phyloP scores from a whole-genome alignment of 164 flowering plant species.

The Stephania yunnanensis region DNA sequence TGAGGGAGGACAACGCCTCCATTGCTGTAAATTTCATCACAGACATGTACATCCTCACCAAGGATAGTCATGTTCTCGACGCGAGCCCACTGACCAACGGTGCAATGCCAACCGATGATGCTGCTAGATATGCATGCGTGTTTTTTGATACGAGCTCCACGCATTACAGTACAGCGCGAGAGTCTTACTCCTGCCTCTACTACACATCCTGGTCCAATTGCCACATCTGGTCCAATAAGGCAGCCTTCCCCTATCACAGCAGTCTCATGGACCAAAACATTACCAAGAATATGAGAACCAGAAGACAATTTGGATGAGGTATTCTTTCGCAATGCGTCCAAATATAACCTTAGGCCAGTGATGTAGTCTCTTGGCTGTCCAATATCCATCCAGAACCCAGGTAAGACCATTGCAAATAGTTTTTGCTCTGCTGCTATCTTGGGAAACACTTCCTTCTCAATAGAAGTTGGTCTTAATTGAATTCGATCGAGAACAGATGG shows the following conservation, averaged over 20 bases:
- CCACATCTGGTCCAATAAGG: slow-evolving; percentile 93
- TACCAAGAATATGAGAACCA: slow-evolving; percentile 76
- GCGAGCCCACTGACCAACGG: slow-evolving; percentile 97
- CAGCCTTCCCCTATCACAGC: slow-evolving; percentile 95
- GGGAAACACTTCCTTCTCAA: slow-evolving; percentile 94
- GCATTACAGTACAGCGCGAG: slow-evolving; percentile 91
- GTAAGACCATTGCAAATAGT: slow-evolving; percentile 92
- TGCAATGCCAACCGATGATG: slow-evolving; percentile 97
- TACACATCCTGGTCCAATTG: slow-evolving; percentile 93
- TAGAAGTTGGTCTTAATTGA: slow-evolving; percentile 80
- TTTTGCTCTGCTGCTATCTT: slow-evolving; percentile 71
- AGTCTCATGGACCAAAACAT: slow-evolving; percentile 79
- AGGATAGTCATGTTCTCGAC: slow-evolving; percentile 97
- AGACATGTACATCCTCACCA: slow-evolving; percentile 95
- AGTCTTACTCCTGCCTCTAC: slow-evolving; percentile 94
- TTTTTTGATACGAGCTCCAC: slow-evolving; percentile 84
- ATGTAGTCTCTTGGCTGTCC: slow-evolving; percentile 97
- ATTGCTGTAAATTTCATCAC: slow-evolving; percentile 92
- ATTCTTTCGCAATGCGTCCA: slow-evolving; percentile 71
- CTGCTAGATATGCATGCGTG: slow-evolving; percentile 91
- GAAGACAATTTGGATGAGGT: slow-evolving; percentile 56
- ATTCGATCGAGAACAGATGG: slow-evolving; percentile 93
- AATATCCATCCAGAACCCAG: slow-evolving; percentile 99
- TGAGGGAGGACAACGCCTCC: slow-evolving; percentile 97
- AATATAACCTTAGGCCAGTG: slow-evolving; percentile 81